phyloP scores from a whole-genome alignment of 768 basidiomycete genomes.

The Lentinula guzmanii region DNA sequence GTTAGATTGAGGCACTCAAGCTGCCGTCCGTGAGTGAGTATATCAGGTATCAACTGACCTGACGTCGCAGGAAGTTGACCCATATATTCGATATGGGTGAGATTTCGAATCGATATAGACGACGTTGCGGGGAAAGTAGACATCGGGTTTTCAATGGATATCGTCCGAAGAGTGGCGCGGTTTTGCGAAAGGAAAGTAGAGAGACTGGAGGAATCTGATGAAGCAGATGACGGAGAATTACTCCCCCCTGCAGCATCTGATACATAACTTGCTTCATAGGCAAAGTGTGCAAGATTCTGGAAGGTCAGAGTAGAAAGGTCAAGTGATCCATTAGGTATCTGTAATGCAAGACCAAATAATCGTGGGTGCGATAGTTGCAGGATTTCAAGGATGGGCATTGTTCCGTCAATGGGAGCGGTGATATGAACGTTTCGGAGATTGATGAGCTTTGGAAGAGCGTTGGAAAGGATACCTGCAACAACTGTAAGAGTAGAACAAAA shows the following conservation, averaged over 20 bases:
- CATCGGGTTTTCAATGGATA: constrained; percentile 46
- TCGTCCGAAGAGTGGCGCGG: constrained; percentile 42
- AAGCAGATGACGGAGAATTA: background rate
- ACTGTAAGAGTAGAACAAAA: background rate
- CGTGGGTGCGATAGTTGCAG: constrained; percentile 47
- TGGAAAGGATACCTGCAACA: constrained; percentile 56
- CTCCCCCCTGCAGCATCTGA: background rate
- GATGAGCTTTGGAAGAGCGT: constrained; percentile 56
- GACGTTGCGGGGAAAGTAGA: constrained; percentile 52
- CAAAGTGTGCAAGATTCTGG: constrained; percentile 53
- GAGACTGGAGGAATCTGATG: constrained; percentile 16
- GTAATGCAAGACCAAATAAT: constrained; percentile 50
- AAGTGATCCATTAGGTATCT: constrained; percentile 30
- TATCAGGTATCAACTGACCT: constrained; percentile 48
- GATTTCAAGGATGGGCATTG: constrained; percentile 44
- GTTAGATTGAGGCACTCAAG: constrained; percentile 55
- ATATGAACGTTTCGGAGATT: constrained; percentile 59
- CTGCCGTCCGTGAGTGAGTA: constrained; percentile 56
- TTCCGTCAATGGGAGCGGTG: constrained; percentile 48
- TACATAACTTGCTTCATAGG: constrained; percentile 41
- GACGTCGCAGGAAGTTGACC: constrained; percentile 44
- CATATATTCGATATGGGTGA: constrained; percentile 57
- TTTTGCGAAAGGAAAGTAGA: constrained; percentile 42
- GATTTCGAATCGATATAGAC: constrained; percentile 51
- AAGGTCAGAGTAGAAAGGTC: constrained; percentile 45